A percentile compares a stretch with the other conserved stretches of the same genome.
These are phyloP conservation scores for Nicotiana noctiflora DNA, from an alignment of 257 asterid genomes.

Conservation along the genomic window DNA sequence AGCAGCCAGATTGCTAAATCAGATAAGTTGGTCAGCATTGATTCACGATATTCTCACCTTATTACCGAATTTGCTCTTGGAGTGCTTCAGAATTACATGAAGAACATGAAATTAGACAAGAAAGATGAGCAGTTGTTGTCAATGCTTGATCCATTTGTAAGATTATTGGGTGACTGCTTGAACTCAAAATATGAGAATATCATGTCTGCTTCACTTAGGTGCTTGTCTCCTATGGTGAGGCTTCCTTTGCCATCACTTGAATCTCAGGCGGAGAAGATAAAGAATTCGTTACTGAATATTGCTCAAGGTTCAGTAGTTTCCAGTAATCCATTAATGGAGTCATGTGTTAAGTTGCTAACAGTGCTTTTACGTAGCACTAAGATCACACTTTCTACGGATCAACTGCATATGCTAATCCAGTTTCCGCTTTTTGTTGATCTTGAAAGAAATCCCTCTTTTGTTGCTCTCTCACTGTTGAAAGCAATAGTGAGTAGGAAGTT, in stretches of 20 bases:
- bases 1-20: conserved; percentile 16
- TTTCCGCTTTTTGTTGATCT: conserved; percentile 86
- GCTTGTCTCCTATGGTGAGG: conserved; percentile 58
- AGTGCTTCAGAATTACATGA: conserved; percentile 59
- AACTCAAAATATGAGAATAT: conserved; percentile 65
- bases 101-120: conserved; percentile 44
- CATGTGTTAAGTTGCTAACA: conserved; percentile 72
- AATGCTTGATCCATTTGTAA: conserved; percentile 67
- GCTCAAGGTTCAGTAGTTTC: conserved; percentile 63
- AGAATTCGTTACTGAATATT: conserved; percentile 62
- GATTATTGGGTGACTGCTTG: conserved; percentile 61
- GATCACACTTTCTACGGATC: conserved; percentile 68
- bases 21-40: conserved; percentile 42
- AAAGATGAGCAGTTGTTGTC: conserved; percentile 44
- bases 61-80: conserved; percentile 72
- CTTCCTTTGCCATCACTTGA: conserved; percentile 77
- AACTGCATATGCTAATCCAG: conserved; percentile 70
- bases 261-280: conserved; percentile 59
- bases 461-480: conserved; percentile 78
- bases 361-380: conserved; percentile 57
- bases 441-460: conserved; percentile 61
- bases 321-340: conserved; percentile 61
- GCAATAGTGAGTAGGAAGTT: conserved; percentile 69
- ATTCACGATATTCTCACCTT: conserved; percentile 58
- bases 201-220: conserved; percentile 60